Percentiles rank a stretch among this genome's conserved stretches.
These are phyloP conservation scores for Trichothecium roseum DNA, from an alignment of 2,329 filamentous ascomycete species.

Conservation along the genomic window DNA sequence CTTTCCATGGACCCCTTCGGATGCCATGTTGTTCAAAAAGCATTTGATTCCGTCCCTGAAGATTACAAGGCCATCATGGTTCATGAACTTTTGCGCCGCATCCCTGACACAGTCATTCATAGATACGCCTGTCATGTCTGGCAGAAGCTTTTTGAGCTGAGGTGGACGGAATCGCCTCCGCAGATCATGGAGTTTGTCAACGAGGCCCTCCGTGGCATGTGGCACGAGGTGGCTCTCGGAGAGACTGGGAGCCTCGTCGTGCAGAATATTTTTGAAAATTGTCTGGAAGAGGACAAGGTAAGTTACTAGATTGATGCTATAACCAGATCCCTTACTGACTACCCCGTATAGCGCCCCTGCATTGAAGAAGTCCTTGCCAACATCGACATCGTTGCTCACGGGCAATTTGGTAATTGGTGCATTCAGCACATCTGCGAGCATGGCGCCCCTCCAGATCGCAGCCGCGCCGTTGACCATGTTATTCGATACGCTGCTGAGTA, in stretches of 20 bases:
- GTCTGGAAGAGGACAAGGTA: slow-evolving; percentile 96
- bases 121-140: slow-evolving; percentile 98
- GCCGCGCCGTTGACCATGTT: slow-evolving; percentile 89
- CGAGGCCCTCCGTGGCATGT: slow-evolving; percentile 89
- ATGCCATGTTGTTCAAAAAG: slow-evolving; percentile 97
- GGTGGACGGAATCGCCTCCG: slow-evolving; percentile 88
- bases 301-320: slow-evolving; percentile 11
- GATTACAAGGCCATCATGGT: slow-evolving; percentile 99
- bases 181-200: slow-evolving; percentile 99
- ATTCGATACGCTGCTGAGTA: slow-evolving; percentile 90
- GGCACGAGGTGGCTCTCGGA: slow-evolving; percentile 94
- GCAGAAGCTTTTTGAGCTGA: slow-evolving; percentile 98
- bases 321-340: neutral
- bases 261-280: slow-evolving; percentile 99
- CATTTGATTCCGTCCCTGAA: slow-evolving; percentile 94
- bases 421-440: slow-evolving; percentile 99
- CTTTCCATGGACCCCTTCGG: slow-evolving; percentile 98
- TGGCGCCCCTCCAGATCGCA: slow-evolving; percentile 80
- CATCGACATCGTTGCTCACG: slow-evolving; percentile 92
- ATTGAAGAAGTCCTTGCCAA: slow-evolving; percentile 93
- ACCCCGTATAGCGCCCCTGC: slow-evolving; percentile 65
- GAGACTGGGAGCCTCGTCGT: slow-evolving; percentile 97
- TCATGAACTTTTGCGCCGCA: slow-evolving; percentile 88
- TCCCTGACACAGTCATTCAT: slow-evolving; percentile 96
- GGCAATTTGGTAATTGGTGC: slow-evolving; percentile 99